Conservation (phyloP, 1,284 basidiomycete species). For the Phylloboletellus chloephorus region DNA sequence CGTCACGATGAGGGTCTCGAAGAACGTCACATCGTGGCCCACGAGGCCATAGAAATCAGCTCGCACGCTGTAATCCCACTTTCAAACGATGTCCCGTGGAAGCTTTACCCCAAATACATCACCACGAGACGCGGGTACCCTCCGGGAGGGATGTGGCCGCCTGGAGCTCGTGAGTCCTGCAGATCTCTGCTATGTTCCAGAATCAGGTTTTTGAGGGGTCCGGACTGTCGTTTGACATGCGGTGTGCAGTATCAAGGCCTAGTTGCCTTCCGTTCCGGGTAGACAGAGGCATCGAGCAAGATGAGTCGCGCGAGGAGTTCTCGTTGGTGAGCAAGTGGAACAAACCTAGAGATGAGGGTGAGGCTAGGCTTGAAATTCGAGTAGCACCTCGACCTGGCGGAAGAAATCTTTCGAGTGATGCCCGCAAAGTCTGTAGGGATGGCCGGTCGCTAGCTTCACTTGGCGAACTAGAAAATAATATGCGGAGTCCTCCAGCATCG, state of each 20-base stretch:
- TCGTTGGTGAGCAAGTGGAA: neutral
- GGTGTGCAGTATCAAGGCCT: slow-evolving; percentile 1
- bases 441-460: no score
- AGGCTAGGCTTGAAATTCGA: no score
- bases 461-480: no score
- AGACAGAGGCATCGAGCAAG: neutral
- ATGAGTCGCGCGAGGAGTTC: neutral
- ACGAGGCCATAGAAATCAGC: neutral
- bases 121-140: no score
- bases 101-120: slow-evolving; percentile 1
- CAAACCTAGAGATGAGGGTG: neutral
- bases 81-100: neutral
- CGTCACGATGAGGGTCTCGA: neutral
- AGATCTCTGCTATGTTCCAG: neutral
- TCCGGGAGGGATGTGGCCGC: no score
- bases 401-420: no score
- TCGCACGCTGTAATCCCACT: neutral
- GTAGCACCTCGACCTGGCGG: no score
- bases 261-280: neutral
- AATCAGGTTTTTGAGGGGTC: no score
- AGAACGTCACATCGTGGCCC: neutral
- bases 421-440: no score
- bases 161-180: neutral
- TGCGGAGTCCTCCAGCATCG: no score
- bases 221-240: neutral